Percentiles rank a stretch among this genome's conserved stretches.
Evolutionary conservation across 257 asterid genomes (phyloP).

Genomic region (Solanum rostratum): DNA sequence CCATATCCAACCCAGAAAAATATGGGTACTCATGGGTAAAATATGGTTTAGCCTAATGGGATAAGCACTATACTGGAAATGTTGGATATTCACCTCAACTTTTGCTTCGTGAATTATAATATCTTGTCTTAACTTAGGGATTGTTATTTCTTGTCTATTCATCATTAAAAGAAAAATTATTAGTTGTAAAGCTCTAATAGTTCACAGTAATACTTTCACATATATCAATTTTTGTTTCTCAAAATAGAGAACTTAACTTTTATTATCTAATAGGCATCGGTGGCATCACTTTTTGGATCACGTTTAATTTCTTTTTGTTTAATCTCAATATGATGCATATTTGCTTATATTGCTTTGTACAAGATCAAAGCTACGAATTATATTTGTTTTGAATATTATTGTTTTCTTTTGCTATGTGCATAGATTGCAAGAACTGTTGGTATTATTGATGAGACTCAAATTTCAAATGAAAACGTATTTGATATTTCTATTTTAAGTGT

Average conservation of each 20-base stretch:
- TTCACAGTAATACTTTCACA: background rate
- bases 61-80: too few species aligned
- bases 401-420: background rate
- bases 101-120: too few species aligned
- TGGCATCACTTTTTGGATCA: background rate
- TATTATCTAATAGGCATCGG: background rate
- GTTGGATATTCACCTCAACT: too few species aligned
- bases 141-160: background rate
- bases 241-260: background rate
- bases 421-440: background rate
- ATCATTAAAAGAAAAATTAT: background rate
- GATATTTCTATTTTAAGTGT: background rate
- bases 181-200: background rate
- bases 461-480: background rate
- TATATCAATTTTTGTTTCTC: background rate
- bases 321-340: background rate
- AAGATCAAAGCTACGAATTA: background rate
- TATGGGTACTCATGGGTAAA: too few species aligned
- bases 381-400: background rate
- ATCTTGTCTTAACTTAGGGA: too few species aligned
- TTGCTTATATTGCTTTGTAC: background rate
- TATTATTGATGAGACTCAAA: background rate
- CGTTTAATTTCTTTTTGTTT: background rate
- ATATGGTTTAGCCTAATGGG: too few species aligned
- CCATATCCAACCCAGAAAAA: too few species aligned